A percentile compares a stretch with the other conserved stretches of the same genome.
These are phyloP conservation scores for Penicillium flavigenum DNA, from an alignment of 495 filamentous ascomycete genomes.

Conservation along the genomic window DNA sequence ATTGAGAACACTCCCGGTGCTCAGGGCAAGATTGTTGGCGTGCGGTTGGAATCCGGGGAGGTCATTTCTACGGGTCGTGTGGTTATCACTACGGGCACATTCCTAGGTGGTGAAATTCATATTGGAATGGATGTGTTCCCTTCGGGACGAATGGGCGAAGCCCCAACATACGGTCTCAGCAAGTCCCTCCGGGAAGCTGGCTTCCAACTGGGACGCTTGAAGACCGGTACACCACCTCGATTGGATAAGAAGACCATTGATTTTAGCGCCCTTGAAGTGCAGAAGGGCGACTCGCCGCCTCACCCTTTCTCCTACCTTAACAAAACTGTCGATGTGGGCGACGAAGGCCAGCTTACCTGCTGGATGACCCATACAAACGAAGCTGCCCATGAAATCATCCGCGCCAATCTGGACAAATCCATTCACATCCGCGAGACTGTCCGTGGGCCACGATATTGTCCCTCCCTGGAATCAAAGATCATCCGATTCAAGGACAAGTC, in stretches of 20 bases:
- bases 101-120: conserved; percentile 94
- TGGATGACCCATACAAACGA: conserved; percentile 83
- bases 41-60: conserved; percentile 86
- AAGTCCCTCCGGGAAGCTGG: conserved; percentile 87
- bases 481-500: conserved; percentile 78
- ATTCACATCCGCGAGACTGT: conserved; percentile 96
- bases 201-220: conserved; percentile 86
- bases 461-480: conserved; percentile 91
- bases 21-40: conserved; percentile 77
- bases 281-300: conserved; percentile 81
- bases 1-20: conserved; percentile 47
- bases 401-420: conserved; percentile 83
- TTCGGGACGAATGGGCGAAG: conserved; percentile 90
- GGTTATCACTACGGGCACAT: conserved; percentile 94
- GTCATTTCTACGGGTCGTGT: conserved; percentile 77
- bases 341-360: conserved; percentile 72
- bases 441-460: conserved; percentile 91
- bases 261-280: conserved; percentile 66
- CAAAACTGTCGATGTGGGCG: conserved; percentile 65
- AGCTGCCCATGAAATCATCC: conserved; percentile 77
- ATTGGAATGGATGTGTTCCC: conserved; percentile 84
- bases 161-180: conserved; percentile 89
- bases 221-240: conserved; percentile 93
- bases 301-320: conserved; percentile 92
- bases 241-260: conserved; percentile 82